Evolutionary conservation across 805 yeast genomes (phyloP).

Genomic region (Suhomyces sp.): DNA sequence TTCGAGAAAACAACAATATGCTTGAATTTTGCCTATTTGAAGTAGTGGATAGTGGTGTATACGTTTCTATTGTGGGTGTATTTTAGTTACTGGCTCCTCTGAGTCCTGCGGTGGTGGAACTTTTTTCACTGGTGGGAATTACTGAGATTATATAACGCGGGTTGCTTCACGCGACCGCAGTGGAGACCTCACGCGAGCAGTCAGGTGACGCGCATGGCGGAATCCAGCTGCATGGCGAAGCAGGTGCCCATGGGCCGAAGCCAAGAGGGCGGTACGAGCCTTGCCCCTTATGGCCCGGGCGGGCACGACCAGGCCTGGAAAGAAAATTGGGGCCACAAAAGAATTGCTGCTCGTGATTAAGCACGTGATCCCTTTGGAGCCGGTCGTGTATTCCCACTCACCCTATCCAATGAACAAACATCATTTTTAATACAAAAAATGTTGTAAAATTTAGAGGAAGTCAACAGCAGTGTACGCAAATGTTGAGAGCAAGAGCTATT

Average conservation of each 20-base stretch:
- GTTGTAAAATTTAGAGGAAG: neutral
- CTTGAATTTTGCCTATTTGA: neutral
- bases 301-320: neutral
- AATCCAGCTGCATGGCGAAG: neutral
- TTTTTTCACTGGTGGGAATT: slow-evolving; percentile 2
- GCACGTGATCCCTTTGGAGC: neutral
- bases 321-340: no score
- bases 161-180: slow-evolving; percentile 1
- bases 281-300: neutral
- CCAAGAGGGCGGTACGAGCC: neutral
- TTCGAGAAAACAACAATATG: no score
- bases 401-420: slow-evolving; percentile 13
- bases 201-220: neutral
- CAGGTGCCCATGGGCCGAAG: neutral
- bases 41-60: neutral
- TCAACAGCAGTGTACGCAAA: slow-evolving; percentile 9
- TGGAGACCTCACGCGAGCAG: neutral
- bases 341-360: no score
- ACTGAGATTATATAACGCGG: neutral
- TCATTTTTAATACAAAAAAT: slow-evolving; percentile 10
- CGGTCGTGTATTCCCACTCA: neutral
- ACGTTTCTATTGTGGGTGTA: neutral
- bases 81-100: neutral
- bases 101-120: neutral
- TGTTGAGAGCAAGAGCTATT: slow-evolving; percentile 24